phyloP scores from a whole-genome alignment of 1,139 yeast species.

The Schwanniomyces etchellsii region DNA sequence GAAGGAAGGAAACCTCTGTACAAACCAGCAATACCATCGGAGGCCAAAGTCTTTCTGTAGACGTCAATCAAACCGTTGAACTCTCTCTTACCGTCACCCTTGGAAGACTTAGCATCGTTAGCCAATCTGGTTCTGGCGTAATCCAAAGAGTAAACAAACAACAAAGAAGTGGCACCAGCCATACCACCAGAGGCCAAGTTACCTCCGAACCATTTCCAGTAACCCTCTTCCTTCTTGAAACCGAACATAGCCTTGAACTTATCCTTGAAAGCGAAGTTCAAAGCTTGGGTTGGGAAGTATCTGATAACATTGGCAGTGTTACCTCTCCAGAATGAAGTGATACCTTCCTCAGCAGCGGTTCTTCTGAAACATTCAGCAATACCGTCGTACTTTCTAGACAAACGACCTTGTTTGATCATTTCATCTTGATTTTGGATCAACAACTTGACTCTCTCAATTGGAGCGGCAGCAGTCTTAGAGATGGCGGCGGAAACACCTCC shows the following conservation, averaged over 20 bases:
- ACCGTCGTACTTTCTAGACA: conserved; percentile 46
- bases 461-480: conserved; percentile 52
- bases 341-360: conserved; percentile 51
- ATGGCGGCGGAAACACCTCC: conserved; percentile 57
- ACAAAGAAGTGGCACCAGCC: conserved; percentile 53
- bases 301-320: conserved; percentile 52
- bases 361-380: conserved; percentile 46
- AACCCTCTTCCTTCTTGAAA: conserved; percentile 46
- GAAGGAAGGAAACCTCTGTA: conserved; percentile 57
- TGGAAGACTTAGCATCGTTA: conserved; percentile 48
- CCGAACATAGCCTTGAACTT: conserved; percentile 48
- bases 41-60: conserved; percentile 48
- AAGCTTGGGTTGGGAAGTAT: conserved; percentile 54
- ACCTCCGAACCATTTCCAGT: conserved; percentile 51
- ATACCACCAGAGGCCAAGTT: conserved; percentile 54
- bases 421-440: conserved; percentile 51
- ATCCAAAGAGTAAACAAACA: conserved; percentile 51
- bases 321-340: conserved; percentile 51
- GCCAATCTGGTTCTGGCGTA: conserved; percentile 54
- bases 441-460: conserved; percentile 51
- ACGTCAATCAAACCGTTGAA: conserved; percentile 52
- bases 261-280: conserved; percentile 51
- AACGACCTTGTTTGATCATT: conserved; percentile 52
- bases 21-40: conserved; percentile 54
- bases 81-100: conserved; percentile 44